These are phyloP conservation scores for Sinapis alba DNA, from an alignment of 441 rosid species.

Conservation along the genomic window DNA sequence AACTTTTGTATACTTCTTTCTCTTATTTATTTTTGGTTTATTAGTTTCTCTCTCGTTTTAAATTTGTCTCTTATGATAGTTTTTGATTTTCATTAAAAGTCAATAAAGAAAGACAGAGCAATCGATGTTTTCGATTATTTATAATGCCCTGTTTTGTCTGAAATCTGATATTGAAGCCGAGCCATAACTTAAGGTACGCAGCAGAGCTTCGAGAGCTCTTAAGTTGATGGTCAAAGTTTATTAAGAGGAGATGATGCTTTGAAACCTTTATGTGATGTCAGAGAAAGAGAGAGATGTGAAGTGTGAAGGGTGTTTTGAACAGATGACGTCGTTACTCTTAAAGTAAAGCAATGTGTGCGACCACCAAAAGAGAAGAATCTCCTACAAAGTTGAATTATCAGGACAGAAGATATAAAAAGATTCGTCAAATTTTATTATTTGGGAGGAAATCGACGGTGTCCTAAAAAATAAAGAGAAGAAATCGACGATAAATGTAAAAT, in stretches of 20 bases:
- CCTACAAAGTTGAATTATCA: background rate
- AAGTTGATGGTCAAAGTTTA: background rate
- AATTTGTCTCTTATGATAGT: background rate
- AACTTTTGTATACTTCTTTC: slow-evolving; percentile 10
- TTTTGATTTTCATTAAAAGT: too few species aligned
- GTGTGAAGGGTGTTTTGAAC: background rate
- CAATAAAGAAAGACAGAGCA: too few species aligned
- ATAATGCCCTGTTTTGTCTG: too few species aligned
- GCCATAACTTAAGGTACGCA: background rate
- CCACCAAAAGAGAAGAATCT: background rate
- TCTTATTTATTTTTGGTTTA: background rate
- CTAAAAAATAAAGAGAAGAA: background rate
- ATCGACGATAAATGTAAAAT: background rate
- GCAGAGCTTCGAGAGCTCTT: background rate
- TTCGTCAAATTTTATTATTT: background rate
- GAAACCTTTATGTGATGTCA: background rate
- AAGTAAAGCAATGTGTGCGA: slow-evolving; percentile 16
- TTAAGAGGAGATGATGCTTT: background rate
- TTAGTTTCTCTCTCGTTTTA: slow-evolving; percentile 8
- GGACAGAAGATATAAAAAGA: background rate
- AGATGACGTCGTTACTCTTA: background rate
- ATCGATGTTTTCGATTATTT: too few species aligned
- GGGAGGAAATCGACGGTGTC: too few species aligned
- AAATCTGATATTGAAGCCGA: slow-evolving; percentile 10
- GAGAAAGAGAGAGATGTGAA: background rate